phyloP scores from a whole-genome alignment of 768 basidiomycete genomes.

The Boletus sp. region DNA sequence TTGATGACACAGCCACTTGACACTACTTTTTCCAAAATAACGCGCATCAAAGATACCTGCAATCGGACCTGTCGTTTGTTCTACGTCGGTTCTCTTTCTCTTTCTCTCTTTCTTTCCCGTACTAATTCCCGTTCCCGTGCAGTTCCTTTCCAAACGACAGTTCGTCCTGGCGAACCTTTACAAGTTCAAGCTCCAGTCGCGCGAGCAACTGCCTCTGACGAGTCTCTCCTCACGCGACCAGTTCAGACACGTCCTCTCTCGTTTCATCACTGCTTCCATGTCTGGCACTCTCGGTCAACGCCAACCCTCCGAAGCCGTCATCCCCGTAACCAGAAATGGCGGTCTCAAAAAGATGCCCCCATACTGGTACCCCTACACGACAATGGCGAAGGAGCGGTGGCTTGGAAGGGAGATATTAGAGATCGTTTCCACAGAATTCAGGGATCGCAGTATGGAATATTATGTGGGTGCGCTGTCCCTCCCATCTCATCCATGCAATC shows the following conservation, averaged over 20 bases:
- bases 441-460: slow-evolving; percentile 92
- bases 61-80: slow-evolving; percentile 26
- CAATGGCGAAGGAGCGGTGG: slow-evolving; percentile 93
- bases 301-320: slow-evolving; percentile 25
- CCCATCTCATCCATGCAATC: background rate
- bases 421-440: slow-evolving; percentile 90
- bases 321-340: slow-evolving; percentile 14
- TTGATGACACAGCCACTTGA: slow-evolving; percentile 14
- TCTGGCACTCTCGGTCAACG: slow-evolving; percentile 26
- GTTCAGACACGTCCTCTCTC: slow-evolving; percentile 55
- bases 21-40: slow-evolving; percentile 11
- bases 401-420: slow-evolving; percentile 84
- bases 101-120: background rate
- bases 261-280: slow-evolving; percentile 54
- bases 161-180: slow-evolving; percentile 32
- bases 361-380: slow-evolving; percentile 92
- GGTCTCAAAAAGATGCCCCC: slow-evolving; percentile 80
- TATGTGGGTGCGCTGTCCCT: slow-evolving; percentile 61
- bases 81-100: slow-evolving; percentile 6
- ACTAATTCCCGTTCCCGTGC: background rate
- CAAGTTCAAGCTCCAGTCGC: slow-evolving; percentile 26
- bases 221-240: slow-evolving; percentile 51
- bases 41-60: slow-evolving; percentile 20
- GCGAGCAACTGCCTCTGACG: slow-evolving; percentile 41
- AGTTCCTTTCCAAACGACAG: slow-evolving; percentile 28